Evolutionary conservation across 2,329 filamentous ascomycete species (phyloP), one percentile per base, ranked within the genome.

Genomic region (Aulographum hederae): DNA sequence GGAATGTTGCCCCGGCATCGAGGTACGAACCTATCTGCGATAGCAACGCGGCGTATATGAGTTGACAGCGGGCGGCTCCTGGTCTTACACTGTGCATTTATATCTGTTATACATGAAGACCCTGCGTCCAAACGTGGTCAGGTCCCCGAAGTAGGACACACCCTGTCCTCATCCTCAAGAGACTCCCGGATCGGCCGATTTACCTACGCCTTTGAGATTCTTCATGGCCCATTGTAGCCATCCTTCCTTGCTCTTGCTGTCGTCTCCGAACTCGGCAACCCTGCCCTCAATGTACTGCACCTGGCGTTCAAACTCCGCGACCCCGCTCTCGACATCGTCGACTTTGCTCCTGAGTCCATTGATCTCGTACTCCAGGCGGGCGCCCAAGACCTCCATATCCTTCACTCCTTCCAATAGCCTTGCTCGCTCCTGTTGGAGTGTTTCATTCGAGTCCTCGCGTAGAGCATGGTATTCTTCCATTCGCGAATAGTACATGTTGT

Each of bases 281-380:
- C 54, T 44, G 11, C 47, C 47, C 38, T 63, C 60, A 4, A 61
- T 53, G 34, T 45, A 44, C 18, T 44, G 40, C 4, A 61, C 54
- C 49, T 85, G 78, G 30, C 69, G 64, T 51, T 85, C 79, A 50
- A 92, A 91, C 38, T 84, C 77, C 8, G 57, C 58, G 1, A 92
- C 71, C 1, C 78, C 79, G 38, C 82, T 78, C 46, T 93, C 84
- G 6, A 93, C 78, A 46, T 95, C 86, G 43, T 79, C 67, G 6
- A 93, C 76, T 44, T 82, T 82, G 30, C 74, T 72, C 30, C 73
- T 64, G n/a, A 95, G 59, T 12, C 73, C 72, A 37, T 77, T 70
- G 38, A 94, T 75, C 58, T 94, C 86, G 52, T 95, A 95, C 45
- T 95, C 85, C 34, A 95, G 62, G 52, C 85, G 85, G 14, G 82